phyloP scores from a whole-genome alignment of 2,329 filamentous ascomycete genomes.

The Teratosphaeria nubilosa region DNA sequence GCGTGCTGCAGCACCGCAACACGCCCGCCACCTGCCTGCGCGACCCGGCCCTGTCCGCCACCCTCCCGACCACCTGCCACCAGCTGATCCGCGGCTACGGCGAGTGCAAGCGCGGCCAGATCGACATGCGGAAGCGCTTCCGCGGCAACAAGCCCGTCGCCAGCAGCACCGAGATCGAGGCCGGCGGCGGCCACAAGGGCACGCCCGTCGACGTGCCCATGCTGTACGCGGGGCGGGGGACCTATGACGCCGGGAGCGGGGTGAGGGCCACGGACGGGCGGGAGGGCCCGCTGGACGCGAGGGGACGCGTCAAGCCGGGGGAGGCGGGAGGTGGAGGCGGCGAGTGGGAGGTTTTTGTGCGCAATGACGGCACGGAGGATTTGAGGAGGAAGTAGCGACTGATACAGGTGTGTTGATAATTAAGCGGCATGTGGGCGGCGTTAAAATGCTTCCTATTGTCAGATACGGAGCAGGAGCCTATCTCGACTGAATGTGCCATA shows the following conservation, averaged over 20 bases:
- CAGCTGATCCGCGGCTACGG: conserved; percentile 88
- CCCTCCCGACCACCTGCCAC: conserved; percentile 77
- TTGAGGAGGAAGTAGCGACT: conserved; percentile 39
- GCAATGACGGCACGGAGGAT: conserved; percentile 33
- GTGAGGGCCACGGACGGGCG: conserved; percentile 19
- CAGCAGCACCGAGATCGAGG: conserved; percentile 54
- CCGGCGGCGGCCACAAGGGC: conserved; percentile 27
- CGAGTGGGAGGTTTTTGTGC: conserved; percentile 21
- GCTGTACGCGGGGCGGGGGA: conserved; percentile 62
- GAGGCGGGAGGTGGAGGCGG: conserved; percentile 3
- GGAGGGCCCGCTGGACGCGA: conserved; percentile 12
- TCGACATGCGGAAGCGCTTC: conserved; percentile 98
- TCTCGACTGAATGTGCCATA: not conserved
- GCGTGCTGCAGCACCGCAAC: conserved; percentile 86
- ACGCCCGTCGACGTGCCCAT: conserved; percentile 42
- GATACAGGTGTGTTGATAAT: not conserved
- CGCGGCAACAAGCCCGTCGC: conserved; percentile 82
- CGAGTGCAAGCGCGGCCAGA: conserved; percentile 90
- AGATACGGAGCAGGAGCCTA: no score
- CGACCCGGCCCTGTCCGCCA: conserved; percentile 61
- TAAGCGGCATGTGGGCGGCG: not conserved
- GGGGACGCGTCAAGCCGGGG: no score
- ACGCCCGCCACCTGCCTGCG: conserved; percentile 80
- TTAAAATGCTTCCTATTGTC: no score
- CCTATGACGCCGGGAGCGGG: conserved; percentile 18